Base-by-base conservation (phyloP, 306 rosid genomes). In the Senna tora region DNA sequence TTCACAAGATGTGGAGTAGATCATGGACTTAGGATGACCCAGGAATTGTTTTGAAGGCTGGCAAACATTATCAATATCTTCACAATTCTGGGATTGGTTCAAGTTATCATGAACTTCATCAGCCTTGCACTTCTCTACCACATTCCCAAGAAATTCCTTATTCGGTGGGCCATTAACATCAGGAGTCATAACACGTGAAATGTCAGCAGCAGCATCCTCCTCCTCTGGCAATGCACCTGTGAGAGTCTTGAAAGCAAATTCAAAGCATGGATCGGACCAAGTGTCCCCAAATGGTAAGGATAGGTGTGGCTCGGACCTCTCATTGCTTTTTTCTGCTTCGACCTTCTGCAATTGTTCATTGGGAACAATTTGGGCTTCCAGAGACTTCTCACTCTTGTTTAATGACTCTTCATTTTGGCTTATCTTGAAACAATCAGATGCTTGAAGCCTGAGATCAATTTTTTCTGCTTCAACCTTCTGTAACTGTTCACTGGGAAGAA, bases 201-300 rank as follows among this genome's bases (percentile, higher is more conserved):
- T 43, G 16, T 79, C 79, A n/a, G 72, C 55, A 36, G 82, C 34
- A 80, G 87, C 87, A 59, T 87, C 92, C 22, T 82, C 77, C 2
- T 87, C 92, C 22, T 82, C 77, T 3, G 96, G 97, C 74, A 87
- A 87, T 82, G 83, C 87, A 57, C 96, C 99, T 34, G 95, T 87
- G 53, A 94, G 97, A 77, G 95, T 94, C 84, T 91, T 94, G 80
- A 89, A 71, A 12, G 99, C 96, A 72, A 87, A 94, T 66, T 94
- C 97, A 64, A 91, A 81, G 87, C 99, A 91, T 32, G 97, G 96
- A 71, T 94, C 99, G 22, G 92, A 87, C 96, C 97, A 94, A 57
- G 87, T 81, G 83, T 87, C 87, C 66, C 71, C 82, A 43, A 85
- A 82, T 4, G 90, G 84, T 64, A 77, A 81, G 55, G 90, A 46